phyloP scores from a whole-genome alignment of 2,329 filamentous ascomycete species.

The Torrubiellomyces zombiae region DNA sequence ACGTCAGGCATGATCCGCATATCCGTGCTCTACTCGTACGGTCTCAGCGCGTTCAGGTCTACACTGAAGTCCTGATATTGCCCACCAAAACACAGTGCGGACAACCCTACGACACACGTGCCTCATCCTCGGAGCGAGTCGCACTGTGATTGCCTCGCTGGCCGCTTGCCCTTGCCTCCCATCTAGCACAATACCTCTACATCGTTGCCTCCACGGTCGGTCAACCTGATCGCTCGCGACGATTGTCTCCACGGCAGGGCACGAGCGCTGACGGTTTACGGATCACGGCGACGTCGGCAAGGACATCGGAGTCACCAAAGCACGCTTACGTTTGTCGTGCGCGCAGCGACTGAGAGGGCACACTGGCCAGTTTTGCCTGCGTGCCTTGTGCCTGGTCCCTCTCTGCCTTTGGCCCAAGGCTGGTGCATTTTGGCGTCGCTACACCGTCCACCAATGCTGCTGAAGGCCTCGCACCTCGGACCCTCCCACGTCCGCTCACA shows the following conservation, averaged over 20 bases:
- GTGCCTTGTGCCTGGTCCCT: neutral
- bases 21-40: no score
- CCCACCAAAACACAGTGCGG: neutral
- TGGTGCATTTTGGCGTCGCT: neutral
- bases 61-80: neutral
- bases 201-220: conserved; percentile 7
- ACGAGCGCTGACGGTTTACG: conserved; percentile 8
- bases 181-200: neutral
- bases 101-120: neutral
- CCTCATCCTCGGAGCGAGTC: neutral
- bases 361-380: neutral
- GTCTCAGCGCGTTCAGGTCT: conserved; percentile 3
- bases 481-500: neutral
- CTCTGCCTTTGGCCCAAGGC: no score
- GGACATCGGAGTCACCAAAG: conserved; percentile 2
- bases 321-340: conserved; percentile 1
- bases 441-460: neutral
- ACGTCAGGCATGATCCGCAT: no score
- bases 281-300: conserved; percentile 4
- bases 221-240: conserved; percentile 9
- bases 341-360: neutral
- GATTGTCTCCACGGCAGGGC: conserved; percentile 10
- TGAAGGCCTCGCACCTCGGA: neutral
- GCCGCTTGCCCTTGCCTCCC: neutral
- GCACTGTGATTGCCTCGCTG: neutral